Evolutionary conservation across 495 filamentous ascomycete species (phyloP).

Genomic region (Apodospora peruviana): DNA sequence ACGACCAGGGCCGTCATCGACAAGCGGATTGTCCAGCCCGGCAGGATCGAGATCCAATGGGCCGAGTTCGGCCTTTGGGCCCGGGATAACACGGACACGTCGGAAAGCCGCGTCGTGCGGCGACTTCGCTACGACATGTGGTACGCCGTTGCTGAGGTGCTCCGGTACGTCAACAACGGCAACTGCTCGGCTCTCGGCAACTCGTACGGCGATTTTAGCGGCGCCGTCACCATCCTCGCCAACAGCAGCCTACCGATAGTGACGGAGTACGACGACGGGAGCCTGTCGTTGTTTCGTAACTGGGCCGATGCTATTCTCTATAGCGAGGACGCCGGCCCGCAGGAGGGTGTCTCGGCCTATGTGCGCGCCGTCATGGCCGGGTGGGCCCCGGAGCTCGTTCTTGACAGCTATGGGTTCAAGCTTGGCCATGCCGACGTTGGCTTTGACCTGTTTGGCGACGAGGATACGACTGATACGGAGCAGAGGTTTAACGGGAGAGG

Average conservation of each 20-base stretch:
- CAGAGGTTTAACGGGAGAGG: background rate
- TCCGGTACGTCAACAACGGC: background rate
- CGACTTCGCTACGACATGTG: background rate
- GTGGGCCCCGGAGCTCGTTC: background rate
- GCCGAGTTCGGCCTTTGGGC: conserved; percentile 1
- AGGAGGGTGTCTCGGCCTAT: background rate
- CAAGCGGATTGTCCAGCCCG: background rate
- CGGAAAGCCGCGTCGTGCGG: background rate
- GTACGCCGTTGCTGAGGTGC: background rate
- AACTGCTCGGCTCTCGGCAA: background rate
- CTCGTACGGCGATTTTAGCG: background rate
- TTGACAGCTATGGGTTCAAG: too few species aligned
- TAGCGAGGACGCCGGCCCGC: background rate
- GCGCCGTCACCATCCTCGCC: background rate
- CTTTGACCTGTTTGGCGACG: background rate
- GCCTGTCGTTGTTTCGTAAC: background rate
- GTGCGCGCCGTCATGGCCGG: background rate
- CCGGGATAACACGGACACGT: background rate
- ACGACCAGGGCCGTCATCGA: background rate
- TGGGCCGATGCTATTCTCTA: background rate
- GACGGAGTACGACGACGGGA: background rate
- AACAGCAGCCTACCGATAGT: background rate
- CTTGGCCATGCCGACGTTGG: background rate
- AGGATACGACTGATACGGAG: too few species aligned
- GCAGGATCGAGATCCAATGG: background rate